A percentile compares a stretch with the other conserved stretches of the same genome.
Conservation (phyloP, 805 yeast species). For the Candida bentonensis region DNA sequence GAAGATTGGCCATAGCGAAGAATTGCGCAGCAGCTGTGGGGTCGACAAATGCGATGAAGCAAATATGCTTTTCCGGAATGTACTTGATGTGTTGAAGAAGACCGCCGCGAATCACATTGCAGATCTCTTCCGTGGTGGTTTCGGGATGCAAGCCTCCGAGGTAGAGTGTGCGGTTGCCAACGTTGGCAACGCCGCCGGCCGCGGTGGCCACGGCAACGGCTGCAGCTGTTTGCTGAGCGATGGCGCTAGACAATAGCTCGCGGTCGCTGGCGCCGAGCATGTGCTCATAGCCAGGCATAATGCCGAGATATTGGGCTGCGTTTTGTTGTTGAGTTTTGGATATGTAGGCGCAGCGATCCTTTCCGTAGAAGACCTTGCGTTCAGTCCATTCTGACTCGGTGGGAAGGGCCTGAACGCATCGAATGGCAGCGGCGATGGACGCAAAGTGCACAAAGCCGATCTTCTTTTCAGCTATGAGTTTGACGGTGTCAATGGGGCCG, state of each 20-base stretch:
- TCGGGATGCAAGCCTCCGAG: constrained; percentile 83
- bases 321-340: constrained; percentile 93
- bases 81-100: constrained; percentile 71
- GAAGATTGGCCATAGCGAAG: constrained; percentile 84
- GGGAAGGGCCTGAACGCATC: constrained; percentile 67
- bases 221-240: constrained; percentile 89
- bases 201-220: constrained; percentile 95
- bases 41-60: constrained; percentile 90
- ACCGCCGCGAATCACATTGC: constrained; percentile 95
- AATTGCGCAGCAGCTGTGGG: constrained; percentile 97
- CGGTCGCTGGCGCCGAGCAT: constrained; percentile 55
- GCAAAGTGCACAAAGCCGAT: constrained; percentile 73
- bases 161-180: constrained; percentile 89
- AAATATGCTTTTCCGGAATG: constrained; percentile 73
- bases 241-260: constrained; percentile 29
- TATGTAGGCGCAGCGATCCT: constrained; percentile 81
- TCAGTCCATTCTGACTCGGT: constrained; percentile 53
- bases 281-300: constrained; percentile 81
- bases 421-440: constrained; percentile 72
- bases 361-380: constrained; percentile 78
- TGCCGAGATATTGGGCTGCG: constrained; percentile 87
- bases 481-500: constrained; percentile 78
- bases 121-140: constrained; percentile 79
- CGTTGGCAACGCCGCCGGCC: constrained; percentile 83
- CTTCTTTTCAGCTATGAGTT: constrained; percentile 68